These are phyloP conservation scores for Kokia cookei DNA, from an alignment of 441 rosid species.

Conservation along the genomic window DNA sequence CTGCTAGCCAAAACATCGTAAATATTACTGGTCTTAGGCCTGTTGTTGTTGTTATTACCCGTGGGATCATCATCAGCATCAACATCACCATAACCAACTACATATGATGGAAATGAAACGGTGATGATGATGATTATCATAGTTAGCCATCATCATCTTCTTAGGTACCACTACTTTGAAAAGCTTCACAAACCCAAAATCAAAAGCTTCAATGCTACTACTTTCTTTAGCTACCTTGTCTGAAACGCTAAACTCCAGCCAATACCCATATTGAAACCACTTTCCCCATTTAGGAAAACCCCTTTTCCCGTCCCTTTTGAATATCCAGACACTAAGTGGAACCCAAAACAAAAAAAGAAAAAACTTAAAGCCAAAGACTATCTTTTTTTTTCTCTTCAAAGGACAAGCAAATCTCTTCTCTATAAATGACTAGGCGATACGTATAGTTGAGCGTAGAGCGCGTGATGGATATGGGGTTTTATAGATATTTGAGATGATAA, in stretches of 20 bases:
- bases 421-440: too few species aligned
- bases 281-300: conserved; percentile 8
- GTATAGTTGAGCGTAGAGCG: too few species aligned
- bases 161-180: too few species aligned
- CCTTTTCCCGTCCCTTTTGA: not conserved
- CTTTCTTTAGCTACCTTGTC: conserved; percentile 15
- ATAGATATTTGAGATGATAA: not conserved
- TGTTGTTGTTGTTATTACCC: not conserved
- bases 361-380: not conserved
- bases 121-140: conserved; percentile 11
- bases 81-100: too few species aligned
- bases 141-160: conserved; percentile 23
- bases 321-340: not conserved
- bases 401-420: not conserved
- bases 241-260: conserved; percentile 30
- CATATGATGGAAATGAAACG: conserved; percentile 15
- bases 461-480: not conserved
- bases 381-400: not conserved
- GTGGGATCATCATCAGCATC: too few species aligned
- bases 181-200: too few species aligned
- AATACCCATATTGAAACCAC: conserved; percentile 14
- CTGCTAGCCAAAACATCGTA: conserved; percentile 6
- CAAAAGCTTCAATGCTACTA: conserved; percentile 13
- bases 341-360: not conserved
- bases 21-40: conserved; percentile 5